phyloP scores from a whole-genome alignment of 1,284 basidiomycete species.

The Pyrrhoderma noxium region DNA sequence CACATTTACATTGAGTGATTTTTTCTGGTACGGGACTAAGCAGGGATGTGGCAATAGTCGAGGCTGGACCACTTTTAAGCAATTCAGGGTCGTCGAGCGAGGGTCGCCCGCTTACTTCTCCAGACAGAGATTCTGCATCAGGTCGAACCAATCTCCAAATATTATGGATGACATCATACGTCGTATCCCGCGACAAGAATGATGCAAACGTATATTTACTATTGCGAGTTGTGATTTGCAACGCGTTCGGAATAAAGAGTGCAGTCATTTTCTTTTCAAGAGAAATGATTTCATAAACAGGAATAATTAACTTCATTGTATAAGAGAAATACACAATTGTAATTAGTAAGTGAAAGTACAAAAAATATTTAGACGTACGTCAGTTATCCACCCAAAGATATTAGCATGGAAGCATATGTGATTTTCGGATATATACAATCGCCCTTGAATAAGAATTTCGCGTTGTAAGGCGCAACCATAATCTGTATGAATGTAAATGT shows the following conservation, averaged over 20 bases:
- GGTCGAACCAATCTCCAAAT: conserved; percentile 93
- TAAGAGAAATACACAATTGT: conserved; percentile 1
- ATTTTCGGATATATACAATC: conserved; percentile 96
- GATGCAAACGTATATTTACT: conserved; percentile 91
- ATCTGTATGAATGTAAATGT: conserved; percentile 45
- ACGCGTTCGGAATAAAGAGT: conserved; percentile 97
- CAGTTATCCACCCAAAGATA: conserved; percentile 98
- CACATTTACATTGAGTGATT: conserved; percentile 72
- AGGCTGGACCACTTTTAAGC: conserved; percentile 20
- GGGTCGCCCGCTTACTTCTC: conserved; percentile 21
- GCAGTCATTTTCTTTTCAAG: conserved; percentile 99
- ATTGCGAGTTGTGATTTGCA: conserved; percentile 80
- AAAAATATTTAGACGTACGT: conserved; percentile 57
- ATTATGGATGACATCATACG: conserved; percentile 92
- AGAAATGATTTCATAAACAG: conserved; percentile 83
- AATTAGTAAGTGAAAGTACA: conserved; percentile 2
- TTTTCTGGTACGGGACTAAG: conserved; percentile 27
- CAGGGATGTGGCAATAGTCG: conserved; percentile 10
- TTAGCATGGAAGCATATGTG: conserved; percentile 98
- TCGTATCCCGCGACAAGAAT: conserved; percentile 93
- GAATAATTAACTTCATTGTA: conserved; percentile 66
- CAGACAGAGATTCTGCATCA: conserved; percentile 44
- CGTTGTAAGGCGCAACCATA: conserved; percentile 96
- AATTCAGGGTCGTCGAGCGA: conserved; percentile 19
- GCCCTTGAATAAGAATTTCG: conserved; percentile 94